Conservation (phyloP, 2,329 filamentous ascomycete genomes). For the Hansfordia pulvinata region DNA sequence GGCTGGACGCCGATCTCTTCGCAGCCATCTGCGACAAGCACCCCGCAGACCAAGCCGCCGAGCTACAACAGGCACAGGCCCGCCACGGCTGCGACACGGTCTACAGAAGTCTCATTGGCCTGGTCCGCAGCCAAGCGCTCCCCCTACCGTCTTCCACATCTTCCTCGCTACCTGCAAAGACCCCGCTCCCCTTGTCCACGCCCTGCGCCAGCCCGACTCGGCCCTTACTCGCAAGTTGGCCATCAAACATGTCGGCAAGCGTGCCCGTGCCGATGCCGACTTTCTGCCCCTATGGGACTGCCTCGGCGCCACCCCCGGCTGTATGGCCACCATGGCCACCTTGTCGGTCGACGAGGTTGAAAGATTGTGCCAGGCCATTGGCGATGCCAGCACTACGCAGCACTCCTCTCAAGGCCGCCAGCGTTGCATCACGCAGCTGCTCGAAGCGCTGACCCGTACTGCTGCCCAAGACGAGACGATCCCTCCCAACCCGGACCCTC, state of each 20-base stretch:
- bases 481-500: constrained; percentile 3
- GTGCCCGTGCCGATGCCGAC: constrained; percentile 1
- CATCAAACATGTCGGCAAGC: constrained; percentile 6
- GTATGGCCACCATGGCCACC: constrained; percentile 3
- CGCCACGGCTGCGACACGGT: too few species aligned
- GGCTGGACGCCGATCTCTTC: too few species aligned
- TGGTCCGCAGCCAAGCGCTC: too few species aligned
- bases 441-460: constrained; percentile 1
- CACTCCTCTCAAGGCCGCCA: background rate
- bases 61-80: too few species aligned
- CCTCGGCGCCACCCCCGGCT: constrained; percentile 2
- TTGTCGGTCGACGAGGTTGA: constrained; percentile 7
- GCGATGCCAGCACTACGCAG: background rate
- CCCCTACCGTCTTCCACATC: constrained; percentile 5
- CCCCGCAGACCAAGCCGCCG: too few species aligned
- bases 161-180: constrained; percentile 7
- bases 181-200: constrained; percentile 3
- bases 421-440: constrained; percentile 3
- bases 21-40: too few species aligned
- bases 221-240: constrained; percentile 4
- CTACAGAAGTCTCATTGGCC: too few species aligned
- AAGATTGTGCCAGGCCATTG: constrained; percentile 3
- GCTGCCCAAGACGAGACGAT: background rate
- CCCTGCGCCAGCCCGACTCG: constrained; percentile 5
- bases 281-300: constrained; percentile 4